Evolutionary conservation across 2,329 filamentous ascomycete species (phyloP), one percentile per base, ranked within the genome.

Genomic region (Diaporthe citrichinensis): DNA sequence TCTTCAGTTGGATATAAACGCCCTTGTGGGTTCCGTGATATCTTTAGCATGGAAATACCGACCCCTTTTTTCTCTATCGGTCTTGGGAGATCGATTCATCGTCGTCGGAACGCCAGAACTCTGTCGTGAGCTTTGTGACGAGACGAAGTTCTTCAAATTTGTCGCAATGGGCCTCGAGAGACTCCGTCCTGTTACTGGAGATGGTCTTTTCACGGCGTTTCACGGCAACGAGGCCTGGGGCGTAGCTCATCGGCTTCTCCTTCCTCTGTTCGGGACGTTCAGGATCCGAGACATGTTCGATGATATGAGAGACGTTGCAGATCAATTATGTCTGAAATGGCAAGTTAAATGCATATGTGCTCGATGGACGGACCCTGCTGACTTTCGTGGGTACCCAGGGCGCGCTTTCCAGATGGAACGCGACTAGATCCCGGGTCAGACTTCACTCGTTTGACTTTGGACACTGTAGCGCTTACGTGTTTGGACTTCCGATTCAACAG

Each of bases 261-360:
- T 71, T 10, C 65, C 65, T 7, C 65, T 53, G 2, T 71, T 71
- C 15, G 65, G 65, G 9, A 34, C 65, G 1, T 73, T 61, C 25
- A n/a, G 36, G 31, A 73, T 51, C 49, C 39, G 53, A 36, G 65
- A 71, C 17, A 76, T 77, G 76, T 81, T 91, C 28, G 82, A 87
- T 25, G 87, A 87, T 0, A 85, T 83, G 59, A 89, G 91, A 25
- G 65, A 71, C 28, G 34, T 71, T 71, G 65, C 65, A 14, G 44
- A 53, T 20, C 65, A 71, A 36, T 20, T 71, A 9, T 49, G 65
- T 39, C 17, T 71, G 28, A 71, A 49, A 39, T 71, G 46, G 41
- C 23, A 36, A 58, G 55, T 23, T 58, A 8, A 15, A 36, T n/a
- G 1, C 7, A 36, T 36, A 14, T 4, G 4, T n/a, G 31, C 31